Conservation (phyloP, 176 grass and related monocot species). For the Oryza longistaminata region DNA sequence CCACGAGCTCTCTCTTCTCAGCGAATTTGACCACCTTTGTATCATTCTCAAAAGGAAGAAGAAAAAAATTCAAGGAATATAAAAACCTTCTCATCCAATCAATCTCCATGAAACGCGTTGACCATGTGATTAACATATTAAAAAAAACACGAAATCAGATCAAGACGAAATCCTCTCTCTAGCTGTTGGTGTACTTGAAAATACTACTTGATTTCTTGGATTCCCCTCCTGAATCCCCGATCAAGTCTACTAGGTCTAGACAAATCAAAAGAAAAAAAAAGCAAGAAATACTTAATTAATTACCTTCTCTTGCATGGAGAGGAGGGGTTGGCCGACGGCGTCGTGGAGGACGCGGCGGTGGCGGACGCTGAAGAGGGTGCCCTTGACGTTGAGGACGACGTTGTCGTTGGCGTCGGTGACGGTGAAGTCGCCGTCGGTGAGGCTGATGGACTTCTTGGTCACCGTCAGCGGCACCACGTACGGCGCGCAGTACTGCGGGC, state of each 20-base stretch:
- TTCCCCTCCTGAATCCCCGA: background rate
- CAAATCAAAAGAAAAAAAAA: background rate
- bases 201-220: background rate
- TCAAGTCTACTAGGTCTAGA: background rate
- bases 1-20: background rate
- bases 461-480: slow-evolving; percentile 65
- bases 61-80: background rate
- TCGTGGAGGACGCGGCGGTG: slow-evolving; percentile 58
- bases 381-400: slow-evolving; percentile 61
- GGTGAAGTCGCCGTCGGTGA: slow-evolving; percentile 66
- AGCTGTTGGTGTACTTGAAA: no score
- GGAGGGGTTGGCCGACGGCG: slow-evolving; percentile 49
- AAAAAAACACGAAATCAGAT: no score
- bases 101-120: background rate
- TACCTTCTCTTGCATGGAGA: slow-evolving; percentile 73
- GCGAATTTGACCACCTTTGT: background rate
- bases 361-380: slow-evolving; percentile 50
- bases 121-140: background rate
- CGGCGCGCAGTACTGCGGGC: slow-evolving; percentile 57
- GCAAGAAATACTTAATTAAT: background rate
- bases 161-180: background rate
- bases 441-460: slow-evolving; percentile 61
- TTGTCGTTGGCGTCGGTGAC: slow-evolving; percentile 68
- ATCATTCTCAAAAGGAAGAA: no score
- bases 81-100: background rate